Evolutionary conservation across 2,329 filamentous ascomycete genomes (phyloP), one percentile per base, ranked within the genome.

Genomic region (Coniochaeta pulveracea): DNA sequence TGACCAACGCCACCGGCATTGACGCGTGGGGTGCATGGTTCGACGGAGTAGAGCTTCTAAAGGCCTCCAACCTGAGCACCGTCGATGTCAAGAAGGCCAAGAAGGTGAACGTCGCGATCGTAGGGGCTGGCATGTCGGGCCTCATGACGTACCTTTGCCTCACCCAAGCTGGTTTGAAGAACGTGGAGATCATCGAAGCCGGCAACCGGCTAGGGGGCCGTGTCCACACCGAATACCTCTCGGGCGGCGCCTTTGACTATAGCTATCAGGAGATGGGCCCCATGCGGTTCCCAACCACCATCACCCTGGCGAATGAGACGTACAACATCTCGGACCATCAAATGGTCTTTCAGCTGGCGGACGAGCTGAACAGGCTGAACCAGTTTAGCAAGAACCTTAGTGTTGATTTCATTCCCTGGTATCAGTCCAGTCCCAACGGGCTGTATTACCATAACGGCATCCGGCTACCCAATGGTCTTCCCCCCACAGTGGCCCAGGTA

Each of bases 181-280:
- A 80, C 48, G 63, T 76, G 54, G 64, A 66, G 28, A 76, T 81
- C 35, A 58, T 76, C 12, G 77, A 82, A 48, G 69, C 72, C 0
- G 66, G 64, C 5, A 51, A 70, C 24, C 61, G 76, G 6, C 61
- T 80, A 10, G 77, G 77, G 11, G 76, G 76, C 4, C 67, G 77
- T 14, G 66, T 81, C 0, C 71, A 72, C 36, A 81, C 76, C 2
- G 64, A 64, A 35, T 80, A 80, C 35, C 61, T 81, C 2, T 64
- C 65, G 3, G 69, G 66, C 4, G 69, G 61, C 0, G 70, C 72
- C 0, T 65, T 68, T 14, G 63, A 79, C 39, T 80, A 80, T 45
- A 73, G 75, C 14, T 80, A 81, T 48, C 74, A 80, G 44, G 76
- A 80, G 47, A 66, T 65, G 44, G 76, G 76, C 0, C 72, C 74